Conservation (phyloP, 148 eudicot species). For the Pharnaceum exiguum region DNA sequence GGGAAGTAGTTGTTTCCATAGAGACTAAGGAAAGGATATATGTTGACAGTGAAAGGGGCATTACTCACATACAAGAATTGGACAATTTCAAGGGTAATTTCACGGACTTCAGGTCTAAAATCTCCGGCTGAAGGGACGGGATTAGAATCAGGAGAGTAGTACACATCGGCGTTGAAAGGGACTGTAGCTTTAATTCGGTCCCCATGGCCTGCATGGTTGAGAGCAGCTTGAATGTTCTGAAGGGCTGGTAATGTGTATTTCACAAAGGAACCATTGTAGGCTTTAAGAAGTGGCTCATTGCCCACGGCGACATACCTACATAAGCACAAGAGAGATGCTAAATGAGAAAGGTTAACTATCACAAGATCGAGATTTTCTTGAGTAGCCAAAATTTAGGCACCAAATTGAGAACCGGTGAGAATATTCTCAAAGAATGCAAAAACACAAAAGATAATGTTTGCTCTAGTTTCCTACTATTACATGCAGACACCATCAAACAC, state of each 20-base stretch:
- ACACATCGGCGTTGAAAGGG: constrained; percentile 90
- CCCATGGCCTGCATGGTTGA: constrained; percentile 59
- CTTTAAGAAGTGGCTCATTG: constrained; percentile 73
- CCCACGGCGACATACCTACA: constrained; percentile 98
- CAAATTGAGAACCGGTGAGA: too few species aligned
- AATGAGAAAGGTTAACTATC: not conserved
- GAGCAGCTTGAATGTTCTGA: constrained; percentile 68
- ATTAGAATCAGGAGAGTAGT: constrained; percentile 76
- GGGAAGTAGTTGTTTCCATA: constrained; percentile 76
- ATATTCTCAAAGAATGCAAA: too few species aligned
- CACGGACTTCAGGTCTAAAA: constrained; percentile 74
- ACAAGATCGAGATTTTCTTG: too few species aligned
- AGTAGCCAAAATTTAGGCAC: too few species aligned
- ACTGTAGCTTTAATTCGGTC: constrained; percentile 67
- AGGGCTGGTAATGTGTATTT: constrained; percentile 71
- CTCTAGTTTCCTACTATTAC: too few species aligned
- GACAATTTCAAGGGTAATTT: constrained; percentile 50
- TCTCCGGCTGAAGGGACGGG: constrained; percentile 96
- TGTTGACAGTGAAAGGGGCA: constrained; percentile 90
- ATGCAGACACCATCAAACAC: too few species aligned
- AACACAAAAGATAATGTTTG: too few species aligned
- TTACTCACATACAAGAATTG: constrained; percentile 53
- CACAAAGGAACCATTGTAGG: constrained; percentile 68
- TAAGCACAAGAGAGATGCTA: not conserved
- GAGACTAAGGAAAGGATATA: constrained; percentile 88